Base-by-base conservation (phyloP, 495 filamentous ascomycete genomes). In the Daldinia concentrica region DNA sequence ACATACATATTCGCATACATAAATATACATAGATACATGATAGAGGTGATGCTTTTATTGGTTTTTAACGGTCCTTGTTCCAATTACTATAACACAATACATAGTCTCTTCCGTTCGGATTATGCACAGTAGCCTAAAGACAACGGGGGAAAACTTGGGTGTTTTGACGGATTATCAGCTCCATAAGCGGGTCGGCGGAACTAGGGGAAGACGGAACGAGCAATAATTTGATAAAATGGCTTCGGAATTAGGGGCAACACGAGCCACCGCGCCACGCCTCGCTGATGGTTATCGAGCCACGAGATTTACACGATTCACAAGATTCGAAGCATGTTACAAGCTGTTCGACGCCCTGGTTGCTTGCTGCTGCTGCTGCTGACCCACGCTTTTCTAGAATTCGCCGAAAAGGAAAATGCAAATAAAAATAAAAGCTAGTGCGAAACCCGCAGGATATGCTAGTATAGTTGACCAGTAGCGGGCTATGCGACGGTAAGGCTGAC, bases 141-240 rank as follows among this genome's bases (percentile, higher is more conserved):
- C 58, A 55, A 67, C 63, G 58, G 63, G 55, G 48, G 22, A 30
- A 34, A 65, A 48, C 37, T 29, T 45, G 45, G 36, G 32, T 55
- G 54, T 68, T 66, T 60, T 68, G 22, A 58, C 64, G 60, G 58
- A 50, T 66, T 60, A 43, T 66, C 56, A 70, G 54, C 68, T 74
- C 72, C 68, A 74, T 68, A 74, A 66, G 72, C 72, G 72, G 72
- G 72, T 74, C 72, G 59, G 54, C 55, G 66, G 59, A 64, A 66
- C 67, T 74, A 74, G 71, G 72, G 72, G 72, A 74, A 71, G 72
- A 68, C 72, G 72, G 72, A 74, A 74, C 63, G 58, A 71, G 62
- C 59, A 64, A 59, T 66, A 69, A 73, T 73, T 73, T 68, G 71
- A 66, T 36, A 54, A 58, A 55, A 54, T 59, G 27, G 50, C 32